Percentiles rank a stretch among this genome's conserved stretches.
These are phyloP conservation scores for Pseudozyma sp. DNA, from an alignment of 1,284 basidiomycete genomes.

Conservation along the genomic window DNA sequence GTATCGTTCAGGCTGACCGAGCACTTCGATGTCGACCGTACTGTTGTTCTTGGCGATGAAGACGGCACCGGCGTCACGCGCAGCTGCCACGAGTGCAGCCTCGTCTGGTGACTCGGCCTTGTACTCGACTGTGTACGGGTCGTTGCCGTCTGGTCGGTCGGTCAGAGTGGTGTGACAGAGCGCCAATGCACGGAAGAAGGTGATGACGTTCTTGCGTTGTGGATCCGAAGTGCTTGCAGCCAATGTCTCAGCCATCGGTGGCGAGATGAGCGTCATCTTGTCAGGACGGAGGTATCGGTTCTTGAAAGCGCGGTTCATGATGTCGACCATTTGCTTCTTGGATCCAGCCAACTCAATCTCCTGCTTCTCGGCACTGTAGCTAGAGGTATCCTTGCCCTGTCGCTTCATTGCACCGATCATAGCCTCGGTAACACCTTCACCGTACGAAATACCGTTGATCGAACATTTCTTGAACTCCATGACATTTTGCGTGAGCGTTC, in stretches of 20 bases:
- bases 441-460: slow-evolving; percentile 84
- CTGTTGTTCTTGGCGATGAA: slow-evolving; percentile 84
- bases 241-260: slow-evolving; percentile 82
- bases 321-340: slow-evolving; percentile 82
- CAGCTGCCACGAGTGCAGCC: slow-evolving; percentile 89
- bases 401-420: slow-evolving; percentile 90
- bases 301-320: slow-evolving; percentile 82
- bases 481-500: slow-evolving; percentile 74
- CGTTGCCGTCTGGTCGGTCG: slow-evolving; percentile 69
- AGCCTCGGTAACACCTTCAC: slow-evolving; percentile 93
- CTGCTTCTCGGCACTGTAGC: slow-evolving; percentile 74
- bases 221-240: slow-evolving; percentile 73
- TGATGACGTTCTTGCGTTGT: slow-evolving; percentile 79
- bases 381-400: slow-evolving; percentile 76
- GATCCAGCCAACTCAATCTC: slow-evolving; percentile 74
- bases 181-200: slow-evolving; percentile 88
- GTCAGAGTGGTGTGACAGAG: slow-evolving; percentile 91
- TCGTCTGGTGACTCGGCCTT: slow-evolving; percentile 97
- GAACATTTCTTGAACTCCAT: slow-evolving; percentile 99
- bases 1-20: slow-evolving; percentile 87
- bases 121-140: slow-evolving; percentile 83
- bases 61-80: slow-evolving; percentile 91
- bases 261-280: slow-evolving; percentile 88
- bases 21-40: slow-evolving; percentile 86
- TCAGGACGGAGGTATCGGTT: slow-evolving; percentile 87